Base-by-base conservation (phyloP, 768 basidiomycete species). In the Cubamyces sp. region DNA sequence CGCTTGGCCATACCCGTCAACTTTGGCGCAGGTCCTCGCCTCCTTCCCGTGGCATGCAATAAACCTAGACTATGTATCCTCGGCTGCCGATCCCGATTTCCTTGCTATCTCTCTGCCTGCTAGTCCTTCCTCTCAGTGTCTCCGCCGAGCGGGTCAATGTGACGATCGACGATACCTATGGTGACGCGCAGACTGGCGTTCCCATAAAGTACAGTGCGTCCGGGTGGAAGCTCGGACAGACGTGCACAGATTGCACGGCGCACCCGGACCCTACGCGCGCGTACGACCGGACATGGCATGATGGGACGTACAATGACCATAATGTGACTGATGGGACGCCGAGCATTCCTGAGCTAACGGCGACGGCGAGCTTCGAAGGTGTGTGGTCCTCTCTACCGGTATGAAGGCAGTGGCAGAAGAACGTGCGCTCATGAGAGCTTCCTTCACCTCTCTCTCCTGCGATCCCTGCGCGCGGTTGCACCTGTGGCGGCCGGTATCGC, bases 331-430 rank as follows among this genome's bases (percentile, higher is more conserved):
- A 11, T 34, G 34, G 34, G 9, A 30, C 28, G 28, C 8, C 28
- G 28, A 8, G 4, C 9, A 11, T 34, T 9, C 66, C 54, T 37
- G 41, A 37, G 19, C 54, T 69, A 39, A 66, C 65, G 4, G 78
- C 76, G 1, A 66, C 72, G 8, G 49, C 74, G 14, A 50, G 61
- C 19, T 81, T 79, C 62, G 73, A 70, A 52, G 79, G 79, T 78
- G 50, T 11, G 34, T 34, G 34, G 1, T 34, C 34, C 9, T 34
- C 34, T 11, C 4, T 30, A 8, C 28, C 28, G 28, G 28, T 30
- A 8, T 30, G 9, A 34, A 6, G 34, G 34, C 9, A 34, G 34
- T n/a, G n/a, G n/a, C 34, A 34, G 11, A 34, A 5, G 9, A 9
- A 9, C 34, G 4, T 34, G 34, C 1, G 34, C 34, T 34, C 34